These are phyloP conservation scores for Pontederia paniculata DNA, from an alignment of 176 grass and related monocot species.

Conservation along the genomic window DNA sequence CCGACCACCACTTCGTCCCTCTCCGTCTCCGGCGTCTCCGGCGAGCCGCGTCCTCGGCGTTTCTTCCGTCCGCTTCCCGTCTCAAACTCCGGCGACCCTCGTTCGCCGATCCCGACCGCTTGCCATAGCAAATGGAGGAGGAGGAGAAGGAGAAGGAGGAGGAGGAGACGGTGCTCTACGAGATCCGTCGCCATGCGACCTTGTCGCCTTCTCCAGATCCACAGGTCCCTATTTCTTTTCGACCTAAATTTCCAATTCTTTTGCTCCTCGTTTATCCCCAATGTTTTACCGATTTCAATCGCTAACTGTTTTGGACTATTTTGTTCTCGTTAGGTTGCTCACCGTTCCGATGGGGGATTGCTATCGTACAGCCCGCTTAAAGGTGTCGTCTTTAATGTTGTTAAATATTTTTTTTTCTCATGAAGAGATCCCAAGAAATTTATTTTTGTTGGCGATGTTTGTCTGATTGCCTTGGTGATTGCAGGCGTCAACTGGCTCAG, in stretches of 20 bases:
- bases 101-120: no score
- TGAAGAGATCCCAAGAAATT: background rate
- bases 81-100: no score
- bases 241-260: background rate
- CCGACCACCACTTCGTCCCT: no score
- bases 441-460: conserved; percentile 2
- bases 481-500: conserved; percentile 61
- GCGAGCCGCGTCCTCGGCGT: no score
- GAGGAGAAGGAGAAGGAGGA: background rate
- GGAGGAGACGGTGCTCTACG: conserved; percentile 27
- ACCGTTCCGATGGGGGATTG: conserved; percentile 24
- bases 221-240: conserved; percentile 11
- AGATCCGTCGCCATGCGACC: conserved; percentile 39
- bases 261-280: background rate
- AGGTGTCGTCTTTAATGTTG: conserved; percentile 24
- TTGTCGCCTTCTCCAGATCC: conserved; percentile 1
- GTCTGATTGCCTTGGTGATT: background rate
- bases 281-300: background rate
- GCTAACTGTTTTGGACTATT: background rate
- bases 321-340: conserved; percentile 19
- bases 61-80: no score
- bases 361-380: conserved; percentile 68
- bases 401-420: background rate
- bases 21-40: no score
- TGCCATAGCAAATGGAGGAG: background rate